These are phyloP conservation scores for Suillus lakei DNA, from an alignment of 768 basidiomycete species.

Conservation along the genomic window DNA sequence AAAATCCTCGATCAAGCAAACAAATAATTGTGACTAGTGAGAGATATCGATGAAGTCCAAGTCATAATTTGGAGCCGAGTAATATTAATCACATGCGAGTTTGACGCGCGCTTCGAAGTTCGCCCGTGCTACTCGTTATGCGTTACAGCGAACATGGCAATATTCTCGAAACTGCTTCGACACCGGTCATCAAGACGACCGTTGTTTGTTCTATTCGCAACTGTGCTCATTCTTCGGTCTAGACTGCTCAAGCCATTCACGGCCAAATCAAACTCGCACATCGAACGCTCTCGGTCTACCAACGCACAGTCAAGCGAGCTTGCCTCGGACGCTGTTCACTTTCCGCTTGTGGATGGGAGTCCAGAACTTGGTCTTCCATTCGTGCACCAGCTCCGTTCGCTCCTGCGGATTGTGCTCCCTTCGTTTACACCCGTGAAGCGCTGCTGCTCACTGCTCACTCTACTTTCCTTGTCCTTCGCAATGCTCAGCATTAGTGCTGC, in stretches of 20 bases:
- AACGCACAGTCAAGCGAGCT: slow-evolving; percentile 68
- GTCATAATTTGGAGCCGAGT: no score
- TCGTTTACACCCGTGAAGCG: slow-evolving; percentile 68
- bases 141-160: slow-evolving; percentile 9
- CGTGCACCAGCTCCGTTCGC: slow-evolving; percentile 71
- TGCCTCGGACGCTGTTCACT: slow-evolving; percentile 55
- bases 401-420: slow-evolving; percentile 74
- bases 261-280: slow-evolving; percentile 16
- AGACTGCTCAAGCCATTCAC: slow-evolving; percentile 29
- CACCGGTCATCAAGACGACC: slow-evolving; percentile 29
- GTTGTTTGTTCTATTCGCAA: slow-evolving; percentile 47
- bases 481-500: slow-evolving; percentile 90
- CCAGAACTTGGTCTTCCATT: slow-evolving; percentile 63
- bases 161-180: slow-evolving; percentile 7
- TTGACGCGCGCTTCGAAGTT: not conserved
- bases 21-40: no score
- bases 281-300: slow-evolving; percentile 57
- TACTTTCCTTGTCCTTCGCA: slow-evolving; percentile 82
- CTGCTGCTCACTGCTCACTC: slow-evolving; percentile 79
- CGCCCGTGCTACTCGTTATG: not conserved
- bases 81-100: not conserved
- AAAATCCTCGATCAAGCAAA: no score
- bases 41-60: no score
- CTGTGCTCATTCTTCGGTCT: slow-evolving; percentile 57
- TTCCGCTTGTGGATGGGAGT: slow-evolving; percentile 51